These are phyloP conservation scores for Barnettozyma sp. DNA, from an alignment of 805 yeast genomes.

Conservation along the genomic window DNA sequence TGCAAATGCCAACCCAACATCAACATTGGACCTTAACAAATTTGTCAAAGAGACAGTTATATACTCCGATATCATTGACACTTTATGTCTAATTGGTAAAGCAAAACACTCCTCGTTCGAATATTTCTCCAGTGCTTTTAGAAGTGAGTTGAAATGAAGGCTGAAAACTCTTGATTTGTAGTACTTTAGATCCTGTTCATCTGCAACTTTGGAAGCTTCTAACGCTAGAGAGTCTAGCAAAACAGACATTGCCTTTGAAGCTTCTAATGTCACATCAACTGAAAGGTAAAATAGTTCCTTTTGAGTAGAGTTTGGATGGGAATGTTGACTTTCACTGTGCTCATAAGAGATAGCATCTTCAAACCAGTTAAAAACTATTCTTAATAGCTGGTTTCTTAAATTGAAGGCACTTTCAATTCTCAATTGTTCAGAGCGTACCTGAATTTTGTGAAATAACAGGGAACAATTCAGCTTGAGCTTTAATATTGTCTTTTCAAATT, in stretches of 20 bases:
- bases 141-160: slow-evolving; percentile 58
- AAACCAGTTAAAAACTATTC: slow-evolving; percentile 45
- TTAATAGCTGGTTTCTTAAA: slow-evolving; percentile 42
- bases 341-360: slow-evolving; percentile 42
- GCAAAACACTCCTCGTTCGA: slow-evolving; percentile 31
- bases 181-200: slow-evolving; percentile 45
- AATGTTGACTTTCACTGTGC: slow-evolving; percentile 30
- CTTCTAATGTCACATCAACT: slow-evolving; percentile 57
- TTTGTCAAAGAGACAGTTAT: slow-evolving; percentile 62
- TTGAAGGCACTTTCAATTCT: slow-evolving; percentile 40
- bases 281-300: slow-evolving; percentile 42
- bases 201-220: slow-evolving; percentile 51
- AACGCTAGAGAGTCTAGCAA: slow-evolving; percentile 50
- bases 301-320: no score
- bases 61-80: slow-evolving; percentile 51
- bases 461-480: slow-evolving; percentile 39
- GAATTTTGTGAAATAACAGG: slow-evolving; percentile 31
- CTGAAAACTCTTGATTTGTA: slow-evolving; percentile 59
- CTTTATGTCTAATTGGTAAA: slow-evolving; percentile 42
- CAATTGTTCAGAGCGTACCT: slow-evolving; percentile 27
- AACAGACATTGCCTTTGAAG: slow-evolving; percentile 50
- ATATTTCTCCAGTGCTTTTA: slow-evolving; percentile 36
- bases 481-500: slow-evolving; percentile 14
- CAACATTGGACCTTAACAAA: slow-evolving; percentile 63
- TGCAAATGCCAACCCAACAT: slow-evolving; percentile 69